Percentiles rank a stretch among this genome's conserved stretches.
These are phyloP conservation scores for Ustilago sp. DNA, from an alignment of 1,284 basidiomycete genomes.

Conservation along the genomic window DNA sequence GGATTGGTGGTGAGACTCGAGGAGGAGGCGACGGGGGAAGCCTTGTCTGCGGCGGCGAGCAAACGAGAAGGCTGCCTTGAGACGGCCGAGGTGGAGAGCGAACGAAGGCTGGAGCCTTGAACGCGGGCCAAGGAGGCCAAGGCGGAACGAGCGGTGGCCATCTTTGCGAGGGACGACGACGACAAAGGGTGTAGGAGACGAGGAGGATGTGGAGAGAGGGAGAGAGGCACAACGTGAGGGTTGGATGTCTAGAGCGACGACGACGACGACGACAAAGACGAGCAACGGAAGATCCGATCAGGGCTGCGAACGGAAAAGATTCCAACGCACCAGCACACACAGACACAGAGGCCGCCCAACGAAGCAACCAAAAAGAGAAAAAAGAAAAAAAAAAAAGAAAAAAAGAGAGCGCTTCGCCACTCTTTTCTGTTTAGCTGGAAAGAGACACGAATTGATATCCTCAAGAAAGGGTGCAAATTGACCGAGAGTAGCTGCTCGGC, in stretches of 20 bases:
- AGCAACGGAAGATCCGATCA: constrained; percentile 4
- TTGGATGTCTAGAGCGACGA: neutral
- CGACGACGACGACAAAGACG: neutral
- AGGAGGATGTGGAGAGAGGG: constrained; percentile 4
- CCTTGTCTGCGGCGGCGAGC: constrained; percentile 22
- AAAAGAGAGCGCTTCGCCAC: constrained; percentile 5
- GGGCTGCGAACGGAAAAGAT: neutral
- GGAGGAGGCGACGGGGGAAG: constrained; percentile 44
- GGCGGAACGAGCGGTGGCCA: constrained; percentile 49
- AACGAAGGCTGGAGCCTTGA: constrained; percentile 32
- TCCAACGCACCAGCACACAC: constrained; percentile 2
- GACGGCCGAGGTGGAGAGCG: constrained; percentile 38
- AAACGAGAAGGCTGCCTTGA: constrained; percentile 50
- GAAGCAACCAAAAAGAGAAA: constrained; percentile 10
- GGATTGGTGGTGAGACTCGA: constrained; percentile 51
- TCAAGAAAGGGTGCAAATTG: too few relatives aligned
- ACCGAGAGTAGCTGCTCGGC: too few relatives aligned
- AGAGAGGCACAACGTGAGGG: constrained; percentile 1
- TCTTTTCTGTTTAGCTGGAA: neutral
- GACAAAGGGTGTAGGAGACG: neutral
- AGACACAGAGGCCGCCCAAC: neutral
- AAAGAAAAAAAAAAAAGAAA: constrained; percentile 4
- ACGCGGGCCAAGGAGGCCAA: constrained; percentile 51
- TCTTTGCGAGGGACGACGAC: constrained; percentile 12
- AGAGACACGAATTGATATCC: too few relatives aligned